Evolutionary conservation across 306 rosid genomes (phyloP), one percentile per base, ranked within the genome.

Genomic region (Alnus glutinosa): DNA sequence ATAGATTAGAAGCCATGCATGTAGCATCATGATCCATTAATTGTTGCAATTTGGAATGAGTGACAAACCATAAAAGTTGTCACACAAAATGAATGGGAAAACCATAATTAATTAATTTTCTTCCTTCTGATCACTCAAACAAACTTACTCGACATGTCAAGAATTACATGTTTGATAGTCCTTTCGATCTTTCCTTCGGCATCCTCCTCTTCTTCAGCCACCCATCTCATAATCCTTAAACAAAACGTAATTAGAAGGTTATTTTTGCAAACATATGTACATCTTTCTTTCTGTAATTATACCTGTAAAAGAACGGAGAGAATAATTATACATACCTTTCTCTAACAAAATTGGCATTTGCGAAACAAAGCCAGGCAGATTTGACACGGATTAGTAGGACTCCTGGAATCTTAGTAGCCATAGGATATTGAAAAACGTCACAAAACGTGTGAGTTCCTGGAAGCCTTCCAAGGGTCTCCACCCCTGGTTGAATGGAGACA

Each of bases 301-400:
- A 42, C 46, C 46, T 42, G 1, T 42, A 42, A 42, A 42, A 23
- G 28, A 23, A 7, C 46, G 3, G 52, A 48, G 52, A 48, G 52
- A 48, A 2, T 19, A 34, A 11, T 16, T 23, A 23, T 23, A 23
- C 28, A 49, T 81, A 92, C 98, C 95, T 92, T 77, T 94, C 92
- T 70, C 81, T 88, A 19, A 89, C 71, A 79, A 86, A 88, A 75
- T 78, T 92, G 74, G 97, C 97, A 83, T 92, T 94, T 14, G 98
- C 98, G 79, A 94, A 94, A 73, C 98, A 94, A 77, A 92, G 89
- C 78, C 88, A 79, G 23, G 91, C 82, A 70, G 97, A 90, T 70
- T 89, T 94, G 79, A 90, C 70, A 23, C 94, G 90, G 28, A 92
- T 50, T 42, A 94, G 81, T 49, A 89, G 54, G 61, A 89, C 72